Percentiles rank a stretch among this genome's conserved stretches.
Evolutionary conservation across 176 grass and related monocot genomes (phyloP).

Genomic region (Panicum miliaceum): DNA sequence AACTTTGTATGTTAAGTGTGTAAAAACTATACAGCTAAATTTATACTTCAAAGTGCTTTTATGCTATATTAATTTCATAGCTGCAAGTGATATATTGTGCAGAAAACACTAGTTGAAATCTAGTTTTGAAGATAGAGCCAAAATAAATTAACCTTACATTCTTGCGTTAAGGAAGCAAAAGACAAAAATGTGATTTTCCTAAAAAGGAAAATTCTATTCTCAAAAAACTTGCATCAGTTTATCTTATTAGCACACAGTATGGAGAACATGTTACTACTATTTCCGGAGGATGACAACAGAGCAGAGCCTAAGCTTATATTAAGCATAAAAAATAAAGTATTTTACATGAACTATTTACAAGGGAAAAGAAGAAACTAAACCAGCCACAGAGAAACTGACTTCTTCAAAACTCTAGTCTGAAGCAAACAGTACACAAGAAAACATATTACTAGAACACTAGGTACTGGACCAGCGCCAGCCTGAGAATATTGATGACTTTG

Average conservation of each 20-base stretch:
- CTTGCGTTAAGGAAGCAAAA: not conserved
- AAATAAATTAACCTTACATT: not conserved
- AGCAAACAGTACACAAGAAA: not conserved
- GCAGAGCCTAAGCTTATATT: not conserved
- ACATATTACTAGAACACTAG: not conserved
- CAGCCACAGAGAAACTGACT: not conserved
- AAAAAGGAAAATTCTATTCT: not conserved
- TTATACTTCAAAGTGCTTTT: too few relatives aligned
- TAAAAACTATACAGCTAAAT: not conserved
- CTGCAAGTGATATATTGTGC: too few relatives aligned
- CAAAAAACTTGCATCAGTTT: not conserved
- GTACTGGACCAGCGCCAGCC: constrained; percentile 1
- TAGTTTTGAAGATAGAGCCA: too few relatives aligned
- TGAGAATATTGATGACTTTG: constrained; percentile 23
- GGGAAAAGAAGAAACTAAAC: not conserved
- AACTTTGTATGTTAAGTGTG: too few relatives aligned
- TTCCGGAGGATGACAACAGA: not conserved
- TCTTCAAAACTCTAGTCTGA: not conserved
- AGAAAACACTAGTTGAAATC: too few relatives aligned
- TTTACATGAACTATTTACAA: not conserved
- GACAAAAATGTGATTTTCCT: not conserved
- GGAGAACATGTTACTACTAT: not conserved
- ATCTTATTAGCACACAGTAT: not conserved
- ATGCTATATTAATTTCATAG: too few relatives aligned
- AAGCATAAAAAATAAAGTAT: not conserved